phyloP scores from a whole-genome alignment of 2,329 filamentous ascomycete species.

The Aphanoascus verrucosus region DNA sequence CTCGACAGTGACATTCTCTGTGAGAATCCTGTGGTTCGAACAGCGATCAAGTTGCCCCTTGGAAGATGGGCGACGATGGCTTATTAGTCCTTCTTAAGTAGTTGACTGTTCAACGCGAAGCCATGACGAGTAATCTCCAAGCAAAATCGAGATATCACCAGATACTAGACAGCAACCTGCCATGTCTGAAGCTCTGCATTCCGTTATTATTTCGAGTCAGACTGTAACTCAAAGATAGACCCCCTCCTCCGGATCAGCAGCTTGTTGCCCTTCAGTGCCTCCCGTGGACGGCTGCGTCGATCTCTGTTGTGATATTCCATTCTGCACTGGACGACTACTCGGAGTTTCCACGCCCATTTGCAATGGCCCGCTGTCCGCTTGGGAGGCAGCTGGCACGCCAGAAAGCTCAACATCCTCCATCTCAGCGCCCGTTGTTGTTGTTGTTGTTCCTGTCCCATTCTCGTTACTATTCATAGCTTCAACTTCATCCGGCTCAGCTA shows the following conservation, averaged over 20 bases:
- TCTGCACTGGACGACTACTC: not conserved
- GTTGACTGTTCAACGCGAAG: too few relatives aligned
- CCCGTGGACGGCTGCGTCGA: not conserved
- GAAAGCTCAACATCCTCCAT: not conserved
- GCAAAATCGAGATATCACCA: not conserved
- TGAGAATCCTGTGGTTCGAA: not conserved
- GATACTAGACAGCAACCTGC: not conserved
- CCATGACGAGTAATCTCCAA: too few relatives aligned
- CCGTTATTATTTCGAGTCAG: not conserved
- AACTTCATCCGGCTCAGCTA: slow-evolving; percentile 3
- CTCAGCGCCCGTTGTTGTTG: not conserved
- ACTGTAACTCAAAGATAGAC: slow-evolving; percentile 24
- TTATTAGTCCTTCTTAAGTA: not conserved
- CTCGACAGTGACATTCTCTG: not conserved
- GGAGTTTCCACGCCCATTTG: not conserved
- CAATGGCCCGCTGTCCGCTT: not conserved
- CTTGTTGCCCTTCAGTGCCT: not conserved
- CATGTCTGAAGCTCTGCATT: not conserved
- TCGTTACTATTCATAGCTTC: not conserved
- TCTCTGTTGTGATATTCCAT: not conserved
- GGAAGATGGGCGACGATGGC: not conserved
- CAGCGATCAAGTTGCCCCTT: not conserved
- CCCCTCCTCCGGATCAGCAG: slow-evolving; percentile 18
- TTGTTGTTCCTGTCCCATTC: too few relatives aligned
- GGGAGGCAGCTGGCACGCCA: not conserved